These are phyloP conservation scores for Pugionium cornutum DNA, from an alignment of 345 rosid genomes.

Conservation along the genomic window DNA sequence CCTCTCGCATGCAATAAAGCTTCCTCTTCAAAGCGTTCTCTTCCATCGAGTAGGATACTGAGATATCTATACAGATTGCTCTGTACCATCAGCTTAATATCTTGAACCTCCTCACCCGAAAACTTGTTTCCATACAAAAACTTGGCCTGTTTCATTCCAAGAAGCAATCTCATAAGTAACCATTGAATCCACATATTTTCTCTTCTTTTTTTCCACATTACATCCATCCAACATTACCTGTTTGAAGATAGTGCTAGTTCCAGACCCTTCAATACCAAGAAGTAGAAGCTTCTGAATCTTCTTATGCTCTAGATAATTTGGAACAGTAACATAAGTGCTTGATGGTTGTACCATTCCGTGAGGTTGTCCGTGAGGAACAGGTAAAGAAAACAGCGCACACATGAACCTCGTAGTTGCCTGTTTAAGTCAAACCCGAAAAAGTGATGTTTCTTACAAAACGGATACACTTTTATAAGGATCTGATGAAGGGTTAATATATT, in stretches of 20 bases:
- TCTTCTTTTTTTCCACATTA: not conserved
- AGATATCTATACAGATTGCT: conserved; percentile 95
- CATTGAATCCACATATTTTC: conserved; percentile 17
- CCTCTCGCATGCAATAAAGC: conserved; percentile 51
- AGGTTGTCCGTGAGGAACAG: conserved; percentile 75
- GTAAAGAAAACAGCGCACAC: conserved; percentile 85
- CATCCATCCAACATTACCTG: conserved; percentile 53
- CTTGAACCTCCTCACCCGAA: conserved; percentile 72
- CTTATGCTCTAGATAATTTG: conserved; percentile 82
- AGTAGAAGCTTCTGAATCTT: conserved; percentile 80
- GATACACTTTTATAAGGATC: not conserved
- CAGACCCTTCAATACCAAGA: conserved; percentile 84
- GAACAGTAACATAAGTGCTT: conserved; percentile 67
- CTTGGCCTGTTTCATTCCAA: conserved; percentile 65
- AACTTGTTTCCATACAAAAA: conserved; percentile 90
- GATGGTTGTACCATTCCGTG: conserved; percentile 69
- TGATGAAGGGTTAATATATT: not conserved
- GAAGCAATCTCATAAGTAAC: conserved; percentile 19
- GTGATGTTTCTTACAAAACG: not conserved
- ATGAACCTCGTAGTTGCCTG: conserved; percentile 92
- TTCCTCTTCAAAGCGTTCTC: conserved; percentile 98
- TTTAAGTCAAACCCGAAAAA: conserved; percentile 38
- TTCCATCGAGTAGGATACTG: conserved; percentile 90
- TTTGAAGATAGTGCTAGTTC: conserved; percentile 97
- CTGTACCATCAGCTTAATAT: conserved; percentile 94